These are phyloP conservation scores for Arthrobotrys megalospora DNA, from an alignment of 2,329 filamentous ascomycete genomes.

Conservation along the genomic window DNA sequence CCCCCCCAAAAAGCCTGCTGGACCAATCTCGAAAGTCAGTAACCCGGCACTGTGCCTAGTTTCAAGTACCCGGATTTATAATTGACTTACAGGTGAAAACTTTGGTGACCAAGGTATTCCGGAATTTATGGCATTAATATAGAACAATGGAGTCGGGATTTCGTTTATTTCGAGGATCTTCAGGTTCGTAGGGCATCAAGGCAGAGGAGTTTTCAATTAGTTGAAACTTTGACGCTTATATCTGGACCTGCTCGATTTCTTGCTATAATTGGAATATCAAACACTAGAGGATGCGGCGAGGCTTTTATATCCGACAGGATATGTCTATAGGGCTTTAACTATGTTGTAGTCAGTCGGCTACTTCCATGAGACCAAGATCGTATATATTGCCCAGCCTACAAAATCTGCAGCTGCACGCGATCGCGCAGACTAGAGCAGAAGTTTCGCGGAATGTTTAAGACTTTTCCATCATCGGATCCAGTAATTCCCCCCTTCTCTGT, in stretches of 20 bases:
- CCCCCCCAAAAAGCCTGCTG: not conserved
- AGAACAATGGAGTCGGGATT: too few species aligned
- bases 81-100: too few species aligned
- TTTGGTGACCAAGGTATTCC: too few species aligned
- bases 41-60: not conserved
- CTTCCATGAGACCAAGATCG: not conserved
- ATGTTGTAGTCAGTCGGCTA: not conserved
- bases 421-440: not conserved
- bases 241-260: not conserved
- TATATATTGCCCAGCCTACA: constrained; percentile 9
- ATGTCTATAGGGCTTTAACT: constrained; percentile 2
- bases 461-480: not conserved
- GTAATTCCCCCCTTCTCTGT: not conserved
- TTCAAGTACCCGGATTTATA: too few species aligned
- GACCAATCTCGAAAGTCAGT: not conserved
- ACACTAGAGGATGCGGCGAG: not conserved
- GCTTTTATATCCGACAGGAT: constrained; percentile 18
- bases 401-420: not conserved
- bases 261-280: not conserved
- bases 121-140: too few species aligned
- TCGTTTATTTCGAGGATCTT: not conserved
- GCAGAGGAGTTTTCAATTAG: too few species aligned
- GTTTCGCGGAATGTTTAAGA: not conserved
- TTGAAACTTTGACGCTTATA: not conserved
- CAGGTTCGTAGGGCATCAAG: too few species aligned